Evolutionary conservation across 225 moss, liverwort and hornwort species (phyloP), one percentile per base, ranked within the genome.

Genomic region (Asterella californica): DNA sequence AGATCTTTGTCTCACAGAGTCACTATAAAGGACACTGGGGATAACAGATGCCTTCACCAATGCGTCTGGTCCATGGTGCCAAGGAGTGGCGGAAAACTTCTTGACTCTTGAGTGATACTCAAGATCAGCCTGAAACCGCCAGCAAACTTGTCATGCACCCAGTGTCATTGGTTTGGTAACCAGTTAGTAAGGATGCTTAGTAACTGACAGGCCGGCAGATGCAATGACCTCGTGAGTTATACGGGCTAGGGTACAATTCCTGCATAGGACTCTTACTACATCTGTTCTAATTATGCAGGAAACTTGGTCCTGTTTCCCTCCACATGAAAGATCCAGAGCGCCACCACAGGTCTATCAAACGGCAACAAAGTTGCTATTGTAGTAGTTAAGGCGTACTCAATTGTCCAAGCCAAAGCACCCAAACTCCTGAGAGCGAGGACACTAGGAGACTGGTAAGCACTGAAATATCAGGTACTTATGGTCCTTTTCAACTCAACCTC

Each of bases 41-140:
- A 81, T 74, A 79, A 81, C 62, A 79, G 55, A 79, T 83, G 71
- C 78, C 81, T 81, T 81, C 69, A 83, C 69, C 78, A 78, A 71
- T 81, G 83, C 78, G 36, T 63, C 81, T 83, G 75, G 76, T 77
- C 75, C 77, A 47, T 79, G 76, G 72, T 82, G 59, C 82, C 77
- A 80, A 67, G 73, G 67, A 79, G 54, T 53, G 86, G 78, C 69
- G 45, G 34, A 68, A 78, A 47, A 55, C 65, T 79, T 76, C 83
- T 79, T 79, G 75, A 83, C 75, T 81, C 36, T 76, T 76, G 75
- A 81, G 81, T 83, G 81, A 81, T 72, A 60, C 70, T 83, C 83
- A 81, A 71, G 69, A 86, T 78, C 70, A 81, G 81, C 86, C 81
- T 83, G 81, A 83, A 83, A 86, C 70, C 36, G 75, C 83, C 86